Percentiles rank a stretch among this genome's conserved stretches.
Evolutionary conservation across 768 basidiomycete species (phyloP).

Genomic region (Rhizopogon vulgaris): DNA sequence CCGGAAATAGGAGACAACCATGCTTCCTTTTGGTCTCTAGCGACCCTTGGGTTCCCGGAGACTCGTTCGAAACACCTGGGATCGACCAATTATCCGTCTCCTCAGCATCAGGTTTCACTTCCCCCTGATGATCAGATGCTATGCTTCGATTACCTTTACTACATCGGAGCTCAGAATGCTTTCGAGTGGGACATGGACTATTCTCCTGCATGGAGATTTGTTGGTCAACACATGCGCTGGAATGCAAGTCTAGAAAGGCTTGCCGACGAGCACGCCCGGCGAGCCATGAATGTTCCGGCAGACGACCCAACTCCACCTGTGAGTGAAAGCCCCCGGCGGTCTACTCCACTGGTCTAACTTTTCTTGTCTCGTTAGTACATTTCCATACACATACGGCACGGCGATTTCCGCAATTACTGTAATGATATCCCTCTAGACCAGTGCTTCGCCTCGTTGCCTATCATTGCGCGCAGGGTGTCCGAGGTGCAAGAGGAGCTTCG

Average conservation of each 20-base stretch:
- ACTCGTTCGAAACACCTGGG: conserved; percentile 5
- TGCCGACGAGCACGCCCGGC: conserved; percentile 40
- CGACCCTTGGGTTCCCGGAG: conserved; percentile 17
- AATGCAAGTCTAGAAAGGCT: conserved; percentile 33
- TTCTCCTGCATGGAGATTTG: conserved; percentile 53
- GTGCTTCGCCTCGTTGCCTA: conserved; percentile 51
- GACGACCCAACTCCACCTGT: conserved; percentile 41
- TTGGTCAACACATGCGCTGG: conserved; percentile 49
- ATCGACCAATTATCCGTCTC: conserved; percentile 11
- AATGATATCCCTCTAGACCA: conserved; percentile 32
- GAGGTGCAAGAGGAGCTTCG: conserved; percentile 47
- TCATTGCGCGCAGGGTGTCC: conserved; percentile 47
- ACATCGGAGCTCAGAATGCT: conserved; percentile 36
- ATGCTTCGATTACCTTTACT: conserved; percentile 23
- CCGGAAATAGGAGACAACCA: conserved; percentile 14
- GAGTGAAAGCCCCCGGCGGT: conserved; percentile 13
- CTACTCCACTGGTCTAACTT: neutral
- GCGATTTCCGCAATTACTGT: conserved; percentile 48
- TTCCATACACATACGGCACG: conserved; percentile 49
- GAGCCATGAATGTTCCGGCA: conserved; percentile 33
- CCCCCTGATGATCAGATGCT: conserved; percentile 20
- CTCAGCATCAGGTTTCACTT: conserved; percentile 9
- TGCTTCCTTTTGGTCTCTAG: conserved; percentile 20
- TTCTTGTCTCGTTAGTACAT: conserved; percentile 37
- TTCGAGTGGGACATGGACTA: conserved; percentile 53